Percentiles rank a stretch among this genome's conserved stretches.
phyloP scores from a whole-genome alignment of 2,329 filamentous ascomycete species.

The Curvularia spicifera region DNA sequence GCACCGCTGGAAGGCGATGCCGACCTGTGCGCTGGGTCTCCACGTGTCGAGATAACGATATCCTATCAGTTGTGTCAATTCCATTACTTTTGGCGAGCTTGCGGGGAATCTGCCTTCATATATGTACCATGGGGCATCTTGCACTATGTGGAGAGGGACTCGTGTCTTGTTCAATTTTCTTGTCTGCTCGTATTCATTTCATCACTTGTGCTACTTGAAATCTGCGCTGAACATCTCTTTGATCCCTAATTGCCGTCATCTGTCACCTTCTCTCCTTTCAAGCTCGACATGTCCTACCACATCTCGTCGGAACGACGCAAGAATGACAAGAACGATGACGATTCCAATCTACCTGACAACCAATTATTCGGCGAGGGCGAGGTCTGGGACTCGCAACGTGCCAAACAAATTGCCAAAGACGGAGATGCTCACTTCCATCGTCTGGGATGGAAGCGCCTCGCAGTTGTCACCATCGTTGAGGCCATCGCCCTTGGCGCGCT shows the following conservation, averaged over 20 bases:
- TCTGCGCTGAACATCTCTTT: too few species aligned
- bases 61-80: not conserved
- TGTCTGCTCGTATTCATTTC: too few species aligned
- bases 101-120: not conserved
- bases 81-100: not conserved
- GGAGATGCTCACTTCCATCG: slow-evolving; percentile 23
- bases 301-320: not conserved
- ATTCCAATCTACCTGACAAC: not conserved
- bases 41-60: not conserved
- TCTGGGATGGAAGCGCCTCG: slow-evolving; percentile 24
- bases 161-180: not conserved
- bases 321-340: not conserved
- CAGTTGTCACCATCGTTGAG: slow-evolving; percentile 23
- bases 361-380: slow-evolving; percentile 9
- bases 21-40: not conserved
- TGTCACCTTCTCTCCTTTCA: too few species aligned
- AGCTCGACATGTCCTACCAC: too few species aligned
- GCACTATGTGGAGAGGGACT: not conserved
- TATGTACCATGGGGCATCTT: not conserved
- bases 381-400: slow-evolving; percentile 14
- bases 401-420: slow-evolving; percentile 22
- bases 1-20: not conserved
- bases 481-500: slow-evolving; percentile 22
- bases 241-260: too few species aligned
- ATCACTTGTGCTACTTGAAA: too few species aligned